A percentile compares a stretch with the other conserved stretches of the same genome.
Evolutionary conservation across 257 asterid genomes (phyloP).

Genomic region (Nicotiana tabacum): DNA sequence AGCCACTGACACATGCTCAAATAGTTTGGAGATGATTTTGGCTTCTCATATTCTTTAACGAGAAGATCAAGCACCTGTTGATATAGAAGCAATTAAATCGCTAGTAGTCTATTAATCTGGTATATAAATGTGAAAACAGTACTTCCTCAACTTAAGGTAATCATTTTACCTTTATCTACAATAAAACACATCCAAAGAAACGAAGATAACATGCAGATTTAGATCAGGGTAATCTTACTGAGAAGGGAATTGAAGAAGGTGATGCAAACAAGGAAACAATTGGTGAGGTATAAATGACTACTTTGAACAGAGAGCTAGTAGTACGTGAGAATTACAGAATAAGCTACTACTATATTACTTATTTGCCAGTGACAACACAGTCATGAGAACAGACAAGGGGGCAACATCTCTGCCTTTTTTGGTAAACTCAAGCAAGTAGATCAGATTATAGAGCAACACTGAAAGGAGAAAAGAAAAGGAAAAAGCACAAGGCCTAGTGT

Average conservation of each 20-base stretch:
- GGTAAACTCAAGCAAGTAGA: not conserved
- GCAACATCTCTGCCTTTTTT: not conserved
- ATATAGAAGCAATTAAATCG: not conserved
- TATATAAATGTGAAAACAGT: not conserved
- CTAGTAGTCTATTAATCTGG: not conserved
- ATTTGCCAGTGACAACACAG: not conserved
- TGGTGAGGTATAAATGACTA: not conserved
- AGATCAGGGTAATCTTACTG: constrained; percentile 1
- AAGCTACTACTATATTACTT: not conserved
- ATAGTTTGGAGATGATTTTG: constrained; percentile 72
- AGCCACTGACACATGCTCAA: constrained; percentile 91
- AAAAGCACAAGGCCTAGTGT: not conserved
- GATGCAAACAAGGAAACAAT: not conserved
- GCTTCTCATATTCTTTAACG: constrained; percentile 65
- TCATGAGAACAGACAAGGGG: not conserved
- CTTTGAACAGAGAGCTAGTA: not conserved
- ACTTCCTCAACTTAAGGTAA: constrained; percentile 1
- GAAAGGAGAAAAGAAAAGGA: not conserved
- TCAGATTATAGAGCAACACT: not conserved
- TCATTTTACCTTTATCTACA: not conserved
- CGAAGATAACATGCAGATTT: not conserved
- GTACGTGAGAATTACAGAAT: not conserved
- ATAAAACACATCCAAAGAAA: not conserved
- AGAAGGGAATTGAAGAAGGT: not conserved
- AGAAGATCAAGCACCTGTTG: constrained; percentile 70